Base-by-base conservation (phyloP, 140 eudicot species). In the Cichorium intybus region DNA sequence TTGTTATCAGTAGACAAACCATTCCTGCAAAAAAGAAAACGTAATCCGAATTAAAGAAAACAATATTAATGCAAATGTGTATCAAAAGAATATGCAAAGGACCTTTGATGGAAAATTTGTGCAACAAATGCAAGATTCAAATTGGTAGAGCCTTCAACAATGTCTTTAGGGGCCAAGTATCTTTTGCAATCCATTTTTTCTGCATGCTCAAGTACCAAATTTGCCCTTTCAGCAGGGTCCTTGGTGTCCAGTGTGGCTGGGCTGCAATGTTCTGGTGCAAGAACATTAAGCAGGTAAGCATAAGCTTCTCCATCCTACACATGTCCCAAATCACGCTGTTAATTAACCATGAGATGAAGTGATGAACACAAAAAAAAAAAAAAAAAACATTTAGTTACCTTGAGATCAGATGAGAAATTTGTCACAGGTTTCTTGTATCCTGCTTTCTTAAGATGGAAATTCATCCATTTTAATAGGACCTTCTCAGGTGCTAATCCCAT, bases 281-380 rank as follows among this genome's bases (percentile, higher is more conserved):
- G 97, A 71, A 91, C 96, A 54, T 91, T 91, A 64, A 91, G 97
- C 83, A 91, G 79, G 75, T 87, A 91, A 14, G 96, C 89, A 77
- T 91, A 91, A 18, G 97, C 97, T 80, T 91, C 95, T 49, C 90
- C 97, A 81, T 91, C 97, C 97, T 91, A 62, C 70, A 77, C 9
- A 61, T 10, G 29, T 43, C 10, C 24, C 22, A 52, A 43, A 57
- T 15, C 41, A 60, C 22, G 59, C 18, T 61, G 57, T 62, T 72
- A n/a, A n/a, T n/a, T n/a, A n/a, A n/a, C n/a, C n/a, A n/a, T n/a
- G n/a, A n/a, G n/a, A n/a, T n/a, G n/a, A n/a, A n/a, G 17, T 39
- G n/a, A 39, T 23, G 9, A 17, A 39, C 7, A 39, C 14, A 7
- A 24, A 4, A 26, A 15, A 23, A 27, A 3, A 27, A 14, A 39